phyloP scores from a whole-genome alignment of 805 yeast species.

The Hanseniaspora nectarophila region DNA sequence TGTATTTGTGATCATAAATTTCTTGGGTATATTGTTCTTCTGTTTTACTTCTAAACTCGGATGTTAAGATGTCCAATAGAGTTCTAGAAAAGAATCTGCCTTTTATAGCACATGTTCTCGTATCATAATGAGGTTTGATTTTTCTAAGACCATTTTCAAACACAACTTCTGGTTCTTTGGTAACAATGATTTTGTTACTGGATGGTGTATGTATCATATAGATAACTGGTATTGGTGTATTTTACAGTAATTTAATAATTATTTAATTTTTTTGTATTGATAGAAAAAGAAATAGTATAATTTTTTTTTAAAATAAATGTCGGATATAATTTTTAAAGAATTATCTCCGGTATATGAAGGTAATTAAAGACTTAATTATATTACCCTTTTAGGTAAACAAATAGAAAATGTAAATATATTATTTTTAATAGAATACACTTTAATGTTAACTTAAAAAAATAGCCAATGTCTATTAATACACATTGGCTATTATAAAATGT shows the following conservation, averaged over 20 bases:
- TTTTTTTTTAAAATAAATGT: too few species aligned
- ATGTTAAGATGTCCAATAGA: constrained; percentile 30
- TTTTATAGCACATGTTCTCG: constrained; percentile 31
- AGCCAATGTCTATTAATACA: too few species aligned
- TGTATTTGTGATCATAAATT: constrained; percentile 20
- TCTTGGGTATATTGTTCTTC: constrained; percentile 19
- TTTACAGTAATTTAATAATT: not conserved
- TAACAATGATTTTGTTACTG: constrained; percentile 3
- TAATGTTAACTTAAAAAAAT: too few species aligned
- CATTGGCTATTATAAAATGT: too few species aligned
- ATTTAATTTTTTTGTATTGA: not conserved
- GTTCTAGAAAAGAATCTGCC: constrained; percentile 36
- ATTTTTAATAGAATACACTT: too few species aligned
- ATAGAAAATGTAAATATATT: too few species aligned
- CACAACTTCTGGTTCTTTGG: constrained; percentile 10
- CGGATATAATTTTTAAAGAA: too few species aligned
- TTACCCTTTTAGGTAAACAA: too few species aligned
- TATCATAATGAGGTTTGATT: constrained; percentile 34
- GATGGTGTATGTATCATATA: constrained; percentile 3
- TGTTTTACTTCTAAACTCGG: constrained; percentile 29
- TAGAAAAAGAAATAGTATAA: too few species aligned
- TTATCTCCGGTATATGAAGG: too few species aligned
- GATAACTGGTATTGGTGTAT: too few species aligned
- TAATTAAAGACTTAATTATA: too few species aligned
- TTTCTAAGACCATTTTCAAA: constrained; percentile 29